Conservation (phyloP, 257 asterid species). For the Gynochthodes officinalis region DNA sequence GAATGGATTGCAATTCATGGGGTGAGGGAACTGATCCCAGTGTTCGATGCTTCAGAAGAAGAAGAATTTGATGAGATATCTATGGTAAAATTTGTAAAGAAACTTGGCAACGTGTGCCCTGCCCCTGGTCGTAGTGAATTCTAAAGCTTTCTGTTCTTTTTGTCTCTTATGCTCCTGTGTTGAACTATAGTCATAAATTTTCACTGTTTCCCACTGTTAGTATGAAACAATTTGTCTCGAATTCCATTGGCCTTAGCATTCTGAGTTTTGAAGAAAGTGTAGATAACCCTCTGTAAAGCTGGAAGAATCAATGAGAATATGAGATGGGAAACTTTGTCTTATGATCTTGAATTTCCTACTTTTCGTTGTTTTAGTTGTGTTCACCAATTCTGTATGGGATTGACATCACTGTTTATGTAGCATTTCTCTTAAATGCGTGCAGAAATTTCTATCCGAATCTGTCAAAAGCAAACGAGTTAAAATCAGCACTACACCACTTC, state of each 20-base stretch:
- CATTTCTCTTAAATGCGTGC: too few species aligned
- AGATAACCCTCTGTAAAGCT: not conserved
- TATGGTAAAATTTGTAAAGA: not conserved
- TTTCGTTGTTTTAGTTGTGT: not conserved
- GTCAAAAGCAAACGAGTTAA: too few species aligned
- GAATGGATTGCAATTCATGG: constrained; percentile 70
- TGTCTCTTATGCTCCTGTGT: not conserved
- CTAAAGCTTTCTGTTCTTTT: constrained; percentile 2
- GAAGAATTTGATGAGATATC: constrained; percentile 27
- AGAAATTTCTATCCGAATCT: too few species aligned
- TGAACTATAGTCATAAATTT: not conserved
- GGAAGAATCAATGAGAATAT: not conserved
- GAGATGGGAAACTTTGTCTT: not conserved
- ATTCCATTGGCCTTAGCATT: not conserved
- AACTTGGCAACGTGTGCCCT: constrained; percentile 8
- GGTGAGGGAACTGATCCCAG: constrained; percentile 39
- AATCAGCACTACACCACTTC: too few species aligned
- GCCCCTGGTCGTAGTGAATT: constrained; percentile 31
- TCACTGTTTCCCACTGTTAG: not conserved
- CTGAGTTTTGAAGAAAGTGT: constrained; percentile 5
- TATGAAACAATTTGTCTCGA: not conserved
- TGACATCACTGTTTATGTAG: too few species aligned
- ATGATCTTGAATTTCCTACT: not conserved
- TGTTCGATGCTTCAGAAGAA: constrained; percentile 34
- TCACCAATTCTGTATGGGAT: too few species aligned